phyloP scores from a whole-genome alignment of 169 alveolate genomes.

The Plasmodium reichenowi region DNA sequence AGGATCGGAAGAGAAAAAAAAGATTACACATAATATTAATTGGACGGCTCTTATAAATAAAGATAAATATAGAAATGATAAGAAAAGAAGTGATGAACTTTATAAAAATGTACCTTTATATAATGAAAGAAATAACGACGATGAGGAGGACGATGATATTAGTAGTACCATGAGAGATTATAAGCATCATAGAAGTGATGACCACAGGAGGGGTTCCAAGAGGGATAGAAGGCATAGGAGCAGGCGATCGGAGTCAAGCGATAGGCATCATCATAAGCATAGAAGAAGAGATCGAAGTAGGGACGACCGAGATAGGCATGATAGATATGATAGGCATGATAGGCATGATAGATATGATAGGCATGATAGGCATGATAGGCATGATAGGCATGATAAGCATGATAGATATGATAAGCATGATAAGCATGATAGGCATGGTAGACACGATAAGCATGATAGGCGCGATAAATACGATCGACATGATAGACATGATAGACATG shows the following conservation, averaged over 20 bases:
- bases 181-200: constrained; percentile 8
- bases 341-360: no score
- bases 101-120: constrained; percentile 51
- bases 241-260: constrained; percentile 25
- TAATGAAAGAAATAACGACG: constrained; percentile 46
- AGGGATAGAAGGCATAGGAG: constrained; percentile 54
- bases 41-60: constrained; percentile 54
- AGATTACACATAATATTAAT: constrained; percentile 74
- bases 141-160: constrained; percentile 16
- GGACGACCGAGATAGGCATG: background rate
- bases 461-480: background rate
- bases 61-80: constrained; percentile 44
- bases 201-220: constrained; percentile 12
- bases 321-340: background rate
- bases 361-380: no score
- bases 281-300: constrained; percentile 24
- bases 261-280: constrained; percentile 42
- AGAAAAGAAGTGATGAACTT: constrained; percentile 16
- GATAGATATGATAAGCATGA: background rate
- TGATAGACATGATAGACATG: background rate
- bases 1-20: constrained; percentile 79
- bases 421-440: constrained; percentile 1
- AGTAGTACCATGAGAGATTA: background rate
- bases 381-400: no score
- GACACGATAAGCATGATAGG: background rate